A percentile compares a stretch with the other conserved stretches of the same genome.
Evolutionary conservation across 345 rosid genomes (phyloP).

Genomic region (Gossypium longicalyx): DNA sequence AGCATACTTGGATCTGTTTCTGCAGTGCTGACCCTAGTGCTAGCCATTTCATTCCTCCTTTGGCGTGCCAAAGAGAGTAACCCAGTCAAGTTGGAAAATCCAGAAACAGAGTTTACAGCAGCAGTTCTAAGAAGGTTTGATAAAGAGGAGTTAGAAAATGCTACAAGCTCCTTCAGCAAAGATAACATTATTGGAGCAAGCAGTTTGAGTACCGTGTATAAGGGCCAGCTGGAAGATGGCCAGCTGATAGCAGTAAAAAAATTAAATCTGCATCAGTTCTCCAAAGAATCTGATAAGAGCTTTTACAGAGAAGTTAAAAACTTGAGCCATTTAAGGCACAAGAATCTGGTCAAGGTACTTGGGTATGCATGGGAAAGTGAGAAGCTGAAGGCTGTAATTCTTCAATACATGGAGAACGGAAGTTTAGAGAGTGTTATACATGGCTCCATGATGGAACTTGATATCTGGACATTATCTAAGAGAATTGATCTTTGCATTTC

Average conservation of each 20-base stretch:
- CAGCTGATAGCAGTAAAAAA: slow-evolving; percentile 65
- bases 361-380: slow-evolving; percentile 89
- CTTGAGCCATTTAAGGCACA: slow-evolving; percentile 62
- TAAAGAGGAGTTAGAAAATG: slow-evolving; percentile 45
- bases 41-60: slow-evolving; percentile 28
- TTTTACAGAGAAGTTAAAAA: slow-evolving; percentile 76
- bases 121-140: slow-evolving; percentile 57
- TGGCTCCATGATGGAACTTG: slow-evolving; percentile 28
- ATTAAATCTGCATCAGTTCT: slow-evolving; percentile 62
- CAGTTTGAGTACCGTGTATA: slow-evolving; percentile 81
- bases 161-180: slow-evolving; percentile 53
- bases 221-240: slow-evolving; percentile 59
- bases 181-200: slow-evolving; percentile 62
- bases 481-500: slow-evolving; percentile 52
- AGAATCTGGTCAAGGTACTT: slow-evolving; percentile 65
- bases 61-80: slow-evolving; percentile 22
- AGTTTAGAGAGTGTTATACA: slow-evolving; percentile 63
- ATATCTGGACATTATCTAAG: slow-evolving; percentile 39
- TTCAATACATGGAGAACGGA: slow-evolving; percentile 78
- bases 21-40: slow-evolving; percentile 29
- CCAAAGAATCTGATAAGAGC: slow-evolving; percentile 60
- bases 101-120: slow-evolving; percentile 43
- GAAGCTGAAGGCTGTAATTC: slow-evolving; percentile 69
- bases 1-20: slow-evolving; percentile 41
- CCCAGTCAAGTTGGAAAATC: slow-evolving; percentile 26